Evolutionary conservation across 2,329 filamentous ascomycete genomes (phyloP).

Genomic region (Elsinoe ampelina): DNA sequence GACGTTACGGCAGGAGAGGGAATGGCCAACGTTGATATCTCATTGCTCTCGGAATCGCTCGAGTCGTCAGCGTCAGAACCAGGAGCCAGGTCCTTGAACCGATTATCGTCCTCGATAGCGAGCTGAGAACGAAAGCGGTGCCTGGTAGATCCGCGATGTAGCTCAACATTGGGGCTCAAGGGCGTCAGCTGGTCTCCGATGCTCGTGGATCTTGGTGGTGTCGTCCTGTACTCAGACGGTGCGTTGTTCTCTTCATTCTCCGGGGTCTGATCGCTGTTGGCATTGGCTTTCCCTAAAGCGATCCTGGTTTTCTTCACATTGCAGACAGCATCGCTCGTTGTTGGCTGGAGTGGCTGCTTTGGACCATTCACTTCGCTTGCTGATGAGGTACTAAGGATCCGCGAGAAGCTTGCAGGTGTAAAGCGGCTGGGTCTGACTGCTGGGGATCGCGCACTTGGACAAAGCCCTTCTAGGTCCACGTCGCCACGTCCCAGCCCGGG

Average conservation of each 20-base stretch:
- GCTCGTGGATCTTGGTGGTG: not conserved
- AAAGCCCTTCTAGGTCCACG: too few species aligned
- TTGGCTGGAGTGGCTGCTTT: not conserved
- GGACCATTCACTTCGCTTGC: not conserved
- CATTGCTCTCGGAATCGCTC: not conserved
- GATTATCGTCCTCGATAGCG: not conserved
- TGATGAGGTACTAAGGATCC: not conserved
- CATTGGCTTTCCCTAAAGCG: not conserved
- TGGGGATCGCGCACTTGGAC: not conserved
- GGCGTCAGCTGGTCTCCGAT: not conserved
- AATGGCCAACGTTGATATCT: not conserved
- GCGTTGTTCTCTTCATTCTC: not conserved
- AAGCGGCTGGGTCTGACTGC: not conserved
- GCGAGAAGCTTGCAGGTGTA: slow-evolving; percentile 16
- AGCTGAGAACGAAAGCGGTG: not conserved
- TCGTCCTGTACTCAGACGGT: not conserved
- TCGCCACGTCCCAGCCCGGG: not conserved
- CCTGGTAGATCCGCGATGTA: slow-evolving; percentile 10
- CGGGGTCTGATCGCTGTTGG: not conserved
- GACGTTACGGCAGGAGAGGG: not conserved
- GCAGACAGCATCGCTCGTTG: not conserved
- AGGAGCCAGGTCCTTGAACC: not conserved
- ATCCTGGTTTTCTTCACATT: not conserved
- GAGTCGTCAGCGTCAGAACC: not conserved
- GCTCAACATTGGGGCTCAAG: slow-evolving; percentile 15